Base-by-base conservation (phyloP, 2,329 filamentous ascomycete species). In the Fusarium sp. region DNA sequence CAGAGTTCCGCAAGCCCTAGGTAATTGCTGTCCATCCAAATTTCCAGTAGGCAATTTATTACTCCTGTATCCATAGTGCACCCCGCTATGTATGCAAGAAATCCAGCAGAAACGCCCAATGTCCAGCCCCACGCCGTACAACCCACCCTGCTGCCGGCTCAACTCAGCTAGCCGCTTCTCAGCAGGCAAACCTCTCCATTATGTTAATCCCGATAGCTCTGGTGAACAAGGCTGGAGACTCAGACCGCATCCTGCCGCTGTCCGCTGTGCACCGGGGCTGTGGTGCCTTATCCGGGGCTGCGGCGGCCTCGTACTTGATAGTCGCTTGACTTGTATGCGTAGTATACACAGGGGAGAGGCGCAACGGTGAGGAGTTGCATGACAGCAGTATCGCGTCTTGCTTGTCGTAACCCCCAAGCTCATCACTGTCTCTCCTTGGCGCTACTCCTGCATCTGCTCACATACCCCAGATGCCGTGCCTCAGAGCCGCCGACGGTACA, bases 251-350 rank as follows among this genome's bases (percentile, higher is more conserved):
- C 44, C 13, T 55, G 39, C 10, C 12, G 7, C 12, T 37, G 28
- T 50, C 37, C 51, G 16, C 48, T 30, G 51, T 48, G 36, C 37
- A 28, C 54, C 60, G 55, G 55, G 59, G 47, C 27, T 43, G 51
- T 43, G 41, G 67, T 65, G 53, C 54, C 67, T 70, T 46, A 36
- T 56, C 57, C 54, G 51, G 58, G 65, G 63, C 56, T 44, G 58
- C 48, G 57, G 67, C 55, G 54, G 62, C 31, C 27, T 28, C 28
- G 47, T 47, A 59, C 18, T 11, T 37, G 18, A 6, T 39, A 13
- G 31, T 39, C 31, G 11, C 31, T 48, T 23, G 54, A 30, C 54
- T 47, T 57, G 43, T 34, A 57, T 56, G n/a, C 30, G 30, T 43
- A 43, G 40, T 15, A 36, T 8, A 44, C 52, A n/a, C 10, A 28